Conservation (phyloP, 2,329 filamentous ascomycete genomes). For the Aspergillus sp. region DNA sequence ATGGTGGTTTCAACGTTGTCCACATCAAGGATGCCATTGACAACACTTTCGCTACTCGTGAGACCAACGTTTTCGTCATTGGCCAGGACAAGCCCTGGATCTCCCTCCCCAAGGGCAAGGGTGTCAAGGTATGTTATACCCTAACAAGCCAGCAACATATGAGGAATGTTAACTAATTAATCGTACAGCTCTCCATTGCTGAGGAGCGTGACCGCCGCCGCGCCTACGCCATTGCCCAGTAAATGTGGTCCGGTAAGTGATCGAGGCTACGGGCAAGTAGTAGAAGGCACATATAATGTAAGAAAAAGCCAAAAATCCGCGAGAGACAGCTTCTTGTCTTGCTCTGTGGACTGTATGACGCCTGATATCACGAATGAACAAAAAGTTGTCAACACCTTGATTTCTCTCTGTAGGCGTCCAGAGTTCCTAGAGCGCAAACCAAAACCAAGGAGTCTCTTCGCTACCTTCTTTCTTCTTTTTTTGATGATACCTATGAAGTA, state of each 20-base stretch:
- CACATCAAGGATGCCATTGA: constrained; percentile 99
- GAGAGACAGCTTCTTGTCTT: constrained; percentile 39
- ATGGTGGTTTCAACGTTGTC: constrained; percentile 99
- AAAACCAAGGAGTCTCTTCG: constrained; percentile 12
- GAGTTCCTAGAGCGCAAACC: constrained; percentile 32
- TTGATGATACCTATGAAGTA: constrained; percentile 4
- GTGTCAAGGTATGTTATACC: constrained; percentile 71
- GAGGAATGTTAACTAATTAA: constrained; percentile 20
- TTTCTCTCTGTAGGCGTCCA: constrained; percentile 30
- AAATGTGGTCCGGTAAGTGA: constrained; percentile 34
- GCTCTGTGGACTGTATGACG: constrained; percentile 37
- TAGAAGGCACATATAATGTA: constrained; percentile 22
- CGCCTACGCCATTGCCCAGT: constrained; percentile 61
- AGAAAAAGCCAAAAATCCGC: constrained; percentile 25
- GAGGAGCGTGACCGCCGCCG: constrained; percentile 99
- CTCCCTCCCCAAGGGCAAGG: constrained; percentile 99
- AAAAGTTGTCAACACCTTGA: constrained; percentile 19
- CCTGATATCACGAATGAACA: constrained; percentile 26
- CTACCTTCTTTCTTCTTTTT: background rate
- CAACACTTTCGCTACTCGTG: constrained; percentile 99
- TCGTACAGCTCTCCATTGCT: constrained; percentile 77
- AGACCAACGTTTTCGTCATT: constrained; percentile 99
- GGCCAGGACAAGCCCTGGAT: constrained; percentile 99
- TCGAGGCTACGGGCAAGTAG: constrained; percentile 21
- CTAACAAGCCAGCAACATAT: background rate